phyloP scores from a whole-genome alignment of 2,329 filamentous ascomycete genomes.

The Cercospora nicotianae region DNA sequence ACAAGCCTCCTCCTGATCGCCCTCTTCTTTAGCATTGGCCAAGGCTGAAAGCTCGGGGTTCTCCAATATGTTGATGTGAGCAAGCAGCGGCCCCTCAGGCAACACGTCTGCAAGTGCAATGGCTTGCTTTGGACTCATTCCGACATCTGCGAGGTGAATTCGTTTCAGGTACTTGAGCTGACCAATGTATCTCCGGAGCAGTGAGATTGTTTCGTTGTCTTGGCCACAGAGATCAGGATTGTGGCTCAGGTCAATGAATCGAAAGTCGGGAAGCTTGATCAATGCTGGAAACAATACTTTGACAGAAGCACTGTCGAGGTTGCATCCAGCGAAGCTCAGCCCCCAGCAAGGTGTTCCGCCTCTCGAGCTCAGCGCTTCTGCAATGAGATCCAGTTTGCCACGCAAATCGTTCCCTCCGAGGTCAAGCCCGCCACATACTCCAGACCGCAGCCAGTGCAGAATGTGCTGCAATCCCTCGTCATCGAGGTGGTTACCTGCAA shows the following conservation, averaged over 20 bases:
- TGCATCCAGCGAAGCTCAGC: constrained; percentile 82
- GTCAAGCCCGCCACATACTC: constrained; percentile 83
- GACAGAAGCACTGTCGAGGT: constrained; percentile 70
- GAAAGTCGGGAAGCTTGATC: constrained; percentile 67
- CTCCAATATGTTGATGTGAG: constrained; percentile 82
- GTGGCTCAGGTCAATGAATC: constrained; percentile 89
- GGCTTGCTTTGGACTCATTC: constrained; percentile 79
- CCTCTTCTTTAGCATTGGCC: constrained; percentile 73
- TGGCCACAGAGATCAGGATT: constrained; percentile 72
- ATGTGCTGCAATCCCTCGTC: constrained; percentile 73
- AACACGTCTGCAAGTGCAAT: constrained; percentile 89
- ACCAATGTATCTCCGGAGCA: constrained; percentile 81
- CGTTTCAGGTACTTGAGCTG: constrained; percentile 75
- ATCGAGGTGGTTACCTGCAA: constrained; percentile 79
- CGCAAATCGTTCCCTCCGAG: constrained; percentile 77
- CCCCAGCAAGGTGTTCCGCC: constrained; percentile 65
- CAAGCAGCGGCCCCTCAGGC: constrained; percentile 76
- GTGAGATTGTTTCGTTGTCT: constrained; percentile 38
- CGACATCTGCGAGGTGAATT: constrained; percentile 82
- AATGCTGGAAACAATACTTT: constrained; percentile 74
- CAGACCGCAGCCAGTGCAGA: constrained; percentile 70
- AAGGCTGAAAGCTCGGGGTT: constrained; percentile 72
- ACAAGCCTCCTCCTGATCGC: constrained; percentile 85
- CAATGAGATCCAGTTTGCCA: constrained; percentile 48
- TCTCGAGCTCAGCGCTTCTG: constrained; percentile 51